These are phyloP conservation scores for Fusarium sp. DNA, from an alignment of 2,329 filamentous ascomycete genomes.

Conservation along the genomic window DNA sequence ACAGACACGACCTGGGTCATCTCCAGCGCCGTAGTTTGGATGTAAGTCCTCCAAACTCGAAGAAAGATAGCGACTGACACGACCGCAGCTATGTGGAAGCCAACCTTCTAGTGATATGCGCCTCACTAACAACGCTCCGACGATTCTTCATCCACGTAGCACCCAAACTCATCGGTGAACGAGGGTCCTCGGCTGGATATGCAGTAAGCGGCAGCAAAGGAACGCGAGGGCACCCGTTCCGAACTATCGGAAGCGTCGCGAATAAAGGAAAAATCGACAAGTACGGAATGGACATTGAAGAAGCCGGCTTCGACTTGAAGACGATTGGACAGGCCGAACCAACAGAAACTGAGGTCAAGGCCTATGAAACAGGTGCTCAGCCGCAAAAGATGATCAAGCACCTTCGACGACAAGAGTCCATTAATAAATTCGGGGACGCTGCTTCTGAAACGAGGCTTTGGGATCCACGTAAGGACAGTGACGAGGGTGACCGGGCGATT, in stretches of 20 bases:
- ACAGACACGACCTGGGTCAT: slow-evolving; percentile 47
- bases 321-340: slow-evolving; percentile 36
- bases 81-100: slow-evolving; percentile 47
- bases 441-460: slow-evolving; percentile 17
- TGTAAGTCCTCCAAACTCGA: slow-evolving; percentile 32
- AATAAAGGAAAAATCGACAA: slow-evolving; percentile 10
- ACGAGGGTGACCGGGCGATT: slow-evolving; percentile 36
- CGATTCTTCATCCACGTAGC: slow-evolving; percentile 48
- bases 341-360: slow-evolving; percentile 27
- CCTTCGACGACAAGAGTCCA: slow-evolving; percentile 36
- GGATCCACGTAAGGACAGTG: slow-evolving; percentile 15
- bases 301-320: slow-evolving; percentile 34
- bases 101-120: slow-evolving; percentile 51
- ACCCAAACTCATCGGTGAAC: slow-evolving; percentile 37
- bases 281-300: slow-evolving; percentile 15
- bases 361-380: slow-evolving; percentile 21
- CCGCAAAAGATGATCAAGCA: slow-evolving; percentile 28
- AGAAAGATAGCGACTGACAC: slow-evolving; percentile 7
- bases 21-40: slow-evolving; percentile 43
- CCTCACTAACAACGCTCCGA: slow-evolving; percentile 50
- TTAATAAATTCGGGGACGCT: slow-evolving; percentile 32
- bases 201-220: slow-evolving; percentile 6
- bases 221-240: slow-evolving; percentile 32
- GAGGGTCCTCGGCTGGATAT: slow-evolving; percentile 21
- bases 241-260: slow-evolving; percentile 21